Evolutionary conservation across 257 asterid genomes (phyloP).

Genomic region (Parsonsia alboflavescens): DNA sequence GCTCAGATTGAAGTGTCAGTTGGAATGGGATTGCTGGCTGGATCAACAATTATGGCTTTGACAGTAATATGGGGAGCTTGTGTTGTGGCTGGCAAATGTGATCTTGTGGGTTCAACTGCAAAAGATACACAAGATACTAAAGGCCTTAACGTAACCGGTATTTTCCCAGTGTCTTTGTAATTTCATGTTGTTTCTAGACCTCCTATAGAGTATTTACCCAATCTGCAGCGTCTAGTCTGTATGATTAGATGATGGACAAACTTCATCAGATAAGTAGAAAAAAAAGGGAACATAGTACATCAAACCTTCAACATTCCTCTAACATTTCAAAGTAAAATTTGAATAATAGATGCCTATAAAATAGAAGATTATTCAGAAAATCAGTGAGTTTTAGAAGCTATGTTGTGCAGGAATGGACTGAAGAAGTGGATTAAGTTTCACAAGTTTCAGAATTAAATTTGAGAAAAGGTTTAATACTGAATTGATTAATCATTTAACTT

Average conservation of each 20-base stretch:
- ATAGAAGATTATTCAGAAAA: not conserved
- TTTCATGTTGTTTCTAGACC: not conserved
- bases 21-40: constrained; percentile 65
- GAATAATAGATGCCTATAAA: too few relatives aligned
- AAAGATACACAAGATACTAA: constrained; percentile 12
- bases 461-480: not conserved
- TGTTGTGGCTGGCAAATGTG: constrained; percentile 49
- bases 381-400: not conserved
- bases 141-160: constrained; percentile 17
- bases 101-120: constrained; percentile 21
- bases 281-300: not conserved
- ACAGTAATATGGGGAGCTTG: constrained; percentile 60
- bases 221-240: not conserved
- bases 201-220: not conserved
- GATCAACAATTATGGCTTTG: constrained; percentile 55
- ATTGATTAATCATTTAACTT: not conserved
- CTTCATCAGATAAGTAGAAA: too few relatives aligned
- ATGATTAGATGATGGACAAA: not conserved
- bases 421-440: not conserved
- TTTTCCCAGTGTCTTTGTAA: not conserved
- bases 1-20: constrained; percentile 51
- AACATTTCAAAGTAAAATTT: too few relatives aligned
- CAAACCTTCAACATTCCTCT: not conserved
- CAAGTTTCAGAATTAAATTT: not conserved
- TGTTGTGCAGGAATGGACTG: not conserved